phyloP scores from a whole-genome alignment of 2,329 filamentous ascomycete genomes.

The Colletotrichum chlorophyti region DNA sequence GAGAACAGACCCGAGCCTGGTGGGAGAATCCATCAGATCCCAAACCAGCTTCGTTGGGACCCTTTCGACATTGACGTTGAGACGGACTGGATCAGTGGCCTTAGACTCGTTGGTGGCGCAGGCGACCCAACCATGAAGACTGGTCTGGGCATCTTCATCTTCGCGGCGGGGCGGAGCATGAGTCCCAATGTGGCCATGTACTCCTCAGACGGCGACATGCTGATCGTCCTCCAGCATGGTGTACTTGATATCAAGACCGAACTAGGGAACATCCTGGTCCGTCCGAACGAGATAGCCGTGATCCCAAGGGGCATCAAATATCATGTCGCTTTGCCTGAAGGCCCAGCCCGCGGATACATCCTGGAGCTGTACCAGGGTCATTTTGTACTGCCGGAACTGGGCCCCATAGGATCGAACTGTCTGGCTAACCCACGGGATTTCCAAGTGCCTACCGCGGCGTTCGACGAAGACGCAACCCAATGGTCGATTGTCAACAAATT shows the following conservation, averaged over 20 bases:
- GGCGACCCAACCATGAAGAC: conserved; percentile 75
- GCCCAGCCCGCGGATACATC: conserved; percentile 69
- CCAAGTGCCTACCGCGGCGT: conserved; percentile 64
- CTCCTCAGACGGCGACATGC: conserved; percentile 71
- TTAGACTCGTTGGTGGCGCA: conserved; percentile 71
- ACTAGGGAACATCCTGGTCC: conserved; percentile 64
- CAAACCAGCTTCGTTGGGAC: conserved; percentile 86
- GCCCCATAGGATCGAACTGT: conserved; percentile 70
- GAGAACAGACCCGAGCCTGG: conserved; percentile 45
- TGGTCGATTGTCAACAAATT: conserved; percentile 63
- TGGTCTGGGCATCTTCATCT: conserved; percentile 73
- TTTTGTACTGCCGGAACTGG: conserved; percentile 71
- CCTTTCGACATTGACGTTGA: conserved; percentile 69
- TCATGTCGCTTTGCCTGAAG: conserved; percentile 62
- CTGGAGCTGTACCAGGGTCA: conserved; percentile 71
- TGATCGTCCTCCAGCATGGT: conserved; percentile 72
- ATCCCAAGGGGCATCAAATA: conserved; percentile 69
- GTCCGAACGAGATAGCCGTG: conserved; percentile 69
- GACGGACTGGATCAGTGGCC: conserved; percentile 48
- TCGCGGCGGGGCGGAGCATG: conserved; percentile 74
- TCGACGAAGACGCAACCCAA: conserved; percentile 55
- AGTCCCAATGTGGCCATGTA: conserved; percentile 71
- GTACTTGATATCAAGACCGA: conserved; percentile 71
- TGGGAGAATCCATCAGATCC: conserved; percentile 72
- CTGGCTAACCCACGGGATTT: conserved; percentile 74